Conservation (phyloP, 2,329 filamentous ascomycete species). For the Ophiostoma populinum region DNA sequence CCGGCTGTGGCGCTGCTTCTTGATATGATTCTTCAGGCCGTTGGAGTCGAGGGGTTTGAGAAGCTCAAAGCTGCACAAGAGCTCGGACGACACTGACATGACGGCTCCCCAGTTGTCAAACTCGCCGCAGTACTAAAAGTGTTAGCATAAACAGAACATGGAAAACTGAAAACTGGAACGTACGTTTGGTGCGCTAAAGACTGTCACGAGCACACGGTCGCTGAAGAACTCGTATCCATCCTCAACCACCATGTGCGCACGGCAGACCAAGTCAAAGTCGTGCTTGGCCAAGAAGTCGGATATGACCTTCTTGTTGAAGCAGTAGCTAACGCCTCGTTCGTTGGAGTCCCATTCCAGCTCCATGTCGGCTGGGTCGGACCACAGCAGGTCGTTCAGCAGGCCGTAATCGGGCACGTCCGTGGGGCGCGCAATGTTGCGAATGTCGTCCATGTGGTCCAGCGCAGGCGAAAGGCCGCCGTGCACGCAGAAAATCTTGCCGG, state of each 20-base stretch:
- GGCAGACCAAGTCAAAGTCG: slow-evolving; percentile 98
- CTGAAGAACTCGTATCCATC: slow-evolving; percentile 99
- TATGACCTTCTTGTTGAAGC: slow-evolving; percentile 96
- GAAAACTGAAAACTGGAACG: slow-evolving; percentile 23
- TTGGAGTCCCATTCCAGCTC: slow-evolving; percentile 97
- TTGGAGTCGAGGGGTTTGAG: slow-evolving; percentile 92
- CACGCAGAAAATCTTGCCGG: slow-evolving; percentile 99
- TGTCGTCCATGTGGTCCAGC: slow-evolving; percentile 99
- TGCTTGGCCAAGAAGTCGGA: slow-evolving; percentile 98
- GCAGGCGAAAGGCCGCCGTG: slow-evolving; percentile 94
- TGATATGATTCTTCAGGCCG: slow-evolving; percentile 95
- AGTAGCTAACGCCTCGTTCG: slow-evolving; percentile 92
- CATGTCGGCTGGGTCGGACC: slow-evolving; percentile 98
- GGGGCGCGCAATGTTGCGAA: slow-evolving; percentile 93
- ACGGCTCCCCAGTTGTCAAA: slow-evolving; percentile 99
- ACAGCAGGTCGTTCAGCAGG: slow-evolving; percentile 89
- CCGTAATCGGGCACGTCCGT: slow-evolving; percentile 98
- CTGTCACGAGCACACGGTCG: slow-evolving; percentile 88
- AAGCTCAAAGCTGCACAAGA: slow-evolving; percentile 93
- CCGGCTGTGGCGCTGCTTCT: slow-evolving; percentile 88
- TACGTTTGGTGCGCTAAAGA: slow-evolving; percentile 96
- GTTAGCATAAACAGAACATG: background rate
- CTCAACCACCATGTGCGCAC: slow-evolving; percentile 96
- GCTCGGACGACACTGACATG: slow-evolving; percentile 88
- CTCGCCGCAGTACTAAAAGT: slow-evolving; percentile 74